phyloP scores from a whole-genome alignment of 2,329 filamentous ascomycete genomes.

The Monosporascus cannonballus region DNA sequence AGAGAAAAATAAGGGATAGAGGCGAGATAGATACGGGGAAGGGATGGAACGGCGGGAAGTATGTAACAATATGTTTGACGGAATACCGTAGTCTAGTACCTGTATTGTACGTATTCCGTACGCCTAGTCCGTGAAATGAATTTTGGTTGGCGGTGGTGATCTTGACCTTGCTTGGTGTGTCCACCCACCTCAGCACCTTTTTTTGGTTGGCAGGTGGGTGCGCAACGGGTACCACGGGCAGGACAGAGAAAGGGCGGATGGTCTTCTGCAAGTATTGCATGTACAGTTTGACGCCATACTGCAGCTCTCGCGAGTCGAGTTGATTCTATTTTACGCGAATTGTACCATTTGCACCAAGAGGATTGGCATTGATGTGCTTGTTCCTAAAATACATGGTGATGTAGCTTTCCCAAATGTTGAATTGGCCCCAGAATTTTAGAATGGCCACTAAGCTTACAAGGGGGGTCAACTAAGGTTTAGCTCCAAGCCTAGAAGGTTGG shows the following conservation, averaged over 20 bases:
- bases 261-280: background rate
- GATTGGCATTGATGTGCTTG: background rate
- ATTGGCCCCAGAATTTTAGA: slow-evolving; percentile 12
- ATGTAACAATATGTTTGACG: background rate
- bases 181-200: background rate
- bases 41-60: background rate
- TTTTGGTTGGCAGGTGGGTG: too few relatives aligned
- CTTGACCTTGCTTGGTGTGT: background rate
- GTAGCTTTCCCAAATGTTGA: slow-evolving; percentile 29
- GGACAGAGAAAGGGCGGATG: background rate
- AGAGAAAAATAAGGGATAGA: background rate
- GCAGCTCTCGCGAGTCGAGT: too few relatives aligned
- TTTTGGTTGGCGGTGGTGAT: background rate
- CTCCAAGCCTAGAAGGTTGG: background rate
- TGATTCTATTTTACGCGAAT: too few relatives aligned
- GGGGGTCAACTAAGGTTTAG: background rate
- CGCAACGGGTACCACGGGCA: too few relatives aligned
- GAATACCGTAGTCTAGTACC: background rate
- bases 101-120: background rate
- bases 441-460: background rate
- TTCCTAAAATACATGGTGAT: slow-evolving; percentile 1
- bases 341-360: too few relatives aligned
- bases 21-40: background rate
- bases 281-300: too few relatives aligned
- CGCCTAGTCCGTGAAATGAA: background rate